These are phyloP conservation scores for Lentinula guzmanii DNA, from an alignment of 768 basidiomycete species.

Conservation along the genomic window DNA sequence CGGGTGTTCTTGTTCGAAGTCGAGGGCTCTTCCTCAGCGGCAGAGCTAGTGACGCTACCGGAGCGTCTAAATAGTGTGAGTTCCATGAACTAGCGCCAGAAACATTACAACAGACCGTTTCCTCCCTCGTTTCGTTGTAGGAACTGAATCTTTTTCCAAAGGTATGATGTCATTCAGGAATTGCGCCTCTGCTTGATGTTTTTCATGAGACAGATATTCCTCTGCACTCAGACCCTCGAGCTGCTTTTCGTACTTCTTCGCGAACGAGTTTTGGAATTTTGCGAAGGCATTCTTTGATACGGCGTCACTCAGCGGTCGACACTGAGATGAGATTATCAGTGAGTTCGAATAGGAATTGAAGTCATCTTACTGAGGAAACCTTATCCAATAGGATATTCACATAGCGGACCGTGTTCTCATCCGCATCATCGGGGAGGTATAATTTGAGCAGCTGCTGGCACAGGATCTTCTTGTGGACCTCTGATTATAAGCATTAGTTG, in stretches of 20 bases:
- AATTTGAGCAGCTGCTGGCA: conserved; percentile 61
- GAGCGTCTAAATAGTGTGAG: conserved; percentile 41
- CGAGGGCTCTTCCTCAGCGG: conserved; percentile 32
- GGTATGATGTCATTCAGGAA: conserved; percentile 72
- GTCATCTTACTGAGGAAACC: conserved; percentile 44
- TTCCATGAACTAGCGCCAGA: background rate
- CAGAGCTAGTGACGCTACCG: conserved; percentile 46
- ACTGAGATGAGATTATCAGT: conserved; percentile 33
- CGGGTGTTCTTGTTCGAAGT: conserved; percentile 28
- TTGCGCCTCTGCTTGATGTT: conserved; percentile 60
- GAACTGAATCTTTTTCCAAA: conserved; percentile 48
- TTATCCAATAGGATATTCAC: conserved; percentile 58
- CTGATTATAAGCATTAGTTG: conserved; percentile 25
- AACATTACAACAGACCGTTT: conserved; percentile 32
- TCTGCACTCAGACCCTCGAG: conserved; percentile 1
- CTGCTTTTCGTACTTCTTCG: background rate
- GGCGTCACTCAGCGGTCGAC: background rate
- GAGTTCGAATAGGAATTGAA: background rate
- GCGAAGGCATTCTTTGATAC: conserved; percentile 1
- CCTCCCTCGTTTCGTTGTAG: conserved; percentile 35
- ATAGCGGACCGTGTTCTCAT: conserved; percentile 61
- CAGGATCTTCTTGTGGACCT: conserved; percentile 60
- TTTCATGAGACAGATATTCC: conserved; percentile 47
- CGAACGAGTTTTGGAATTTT: background rate
- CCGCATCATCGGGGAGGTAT: conserved; percentile 63